Evolutionary conservation across 495 filamentous ascomycete species (phyloP).

Genomic region (Penicillium canescens): DNA sequence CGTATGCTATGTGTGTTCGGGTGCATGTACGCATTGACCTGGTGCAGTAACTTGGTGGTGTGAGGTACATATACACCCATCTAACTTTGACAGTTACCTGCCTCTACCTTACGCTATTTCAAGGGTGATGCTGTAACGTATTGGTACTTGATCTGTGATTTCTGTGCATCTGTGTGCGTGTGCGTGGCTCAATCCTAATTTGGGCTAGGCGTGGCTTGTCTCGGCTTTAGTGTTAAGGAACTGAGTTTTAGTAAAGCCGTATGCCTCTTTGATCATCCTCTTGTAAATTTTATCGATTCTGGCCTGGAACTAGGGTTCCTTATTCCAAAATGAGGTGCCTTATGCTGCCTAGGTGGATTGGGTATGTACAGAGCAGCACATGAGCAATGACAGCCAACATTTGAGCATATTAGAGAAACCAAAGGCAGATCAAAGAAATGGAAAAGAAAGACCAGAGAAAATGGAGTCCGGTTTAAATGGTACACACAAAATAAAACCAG

Average conservation of each 20-base stretch:
- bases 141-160: too few relatives aligned
- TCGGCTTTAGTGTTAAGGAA: not conserved
- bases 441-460: not conserved
- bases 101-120: too few relatives aligned
- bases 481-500: not conserved
- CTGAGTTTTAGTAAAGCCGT: too few relatives aligned
- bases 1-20: not conserved
- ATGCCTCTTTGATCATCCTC: too few relatives aligned
- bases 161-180: too few relatives aligned
- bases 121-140: too few relatives aligned
- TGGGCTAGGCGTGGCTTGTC: not conserved
- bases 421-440: not conserved
- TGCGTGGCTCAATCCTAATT: not conserved
- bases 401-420: not conserved
- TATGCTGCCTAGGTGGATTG: too few relatives aligned
- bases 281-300: too few relatives aligned
- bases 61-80: not conserved
- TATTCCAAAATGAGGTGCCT: too few relatives aligned
- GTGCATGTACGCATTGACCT: not conserved
- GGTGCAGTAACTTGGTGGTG: not conserved
- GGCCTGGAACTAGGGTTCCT: too few relatives aligned
- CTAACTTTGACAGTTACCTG: not conserved
- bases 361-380: too few relatives aligned
- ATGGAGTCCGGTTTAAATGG: not conserved
- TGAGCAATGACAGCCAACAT: not conserved